Percentiles rank a stretch among this genome's conserved stretches.
These are phyloP conservation scores for Pholiota conissans DNA, from an alignment of 768 basidiomycete genomes.

Conservation along the genomic window DNA sequence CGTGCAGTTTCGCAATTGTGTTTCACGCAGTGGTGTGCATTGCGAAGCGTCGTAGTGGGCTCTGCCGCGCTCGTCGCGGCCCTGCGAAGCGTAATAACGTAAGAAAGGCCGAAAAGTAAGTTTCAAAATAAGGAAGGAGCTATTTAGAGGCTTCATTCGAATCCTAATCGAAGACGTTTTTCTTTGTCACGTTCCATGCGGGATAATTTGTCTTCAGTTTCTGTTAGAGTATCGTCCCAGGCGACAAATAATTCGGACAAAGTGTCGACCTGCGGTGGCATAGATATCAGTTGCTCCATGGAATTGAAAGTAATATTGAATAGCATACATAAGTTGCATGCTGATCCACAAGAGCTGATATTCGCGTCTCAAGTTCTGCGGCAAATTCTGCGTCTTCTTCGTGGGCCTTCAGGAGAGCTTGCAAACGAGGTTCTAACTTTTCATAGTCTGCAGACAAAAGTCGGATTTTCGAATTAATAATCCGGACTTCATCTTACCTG, in stretches of 20 bases:
- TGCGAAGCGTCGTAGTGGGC: too few species aligned
- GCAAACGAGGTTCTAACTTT: conserved; percentile 65
- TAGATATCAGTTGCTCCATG: background rate
- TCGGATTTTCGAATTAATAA: background rate
- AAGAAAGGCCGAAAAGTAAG: background rate
- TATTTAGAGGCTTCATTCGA: conserved; percentile 40
- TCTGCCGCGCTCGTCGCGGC: too few species aligned
- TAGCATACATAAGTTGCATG: conserved; percentile 68
- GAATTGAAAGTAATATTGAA: conserved; percentile 1
- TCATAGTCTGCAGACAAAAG: conserved; percentile 50
- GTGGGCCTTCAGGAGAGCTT: conserved; percentile 54
- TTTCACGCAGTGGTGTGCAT: too few species aligned
- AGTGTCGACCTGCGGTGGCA: conserved; percentile 60
- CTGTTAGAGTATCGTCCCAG: conserved; percentile 79
- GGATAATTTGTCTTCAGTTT: conserved; percentile 59
- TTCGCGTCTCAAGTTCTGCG: conserved; percentile 60
- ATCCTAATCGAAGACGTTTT: conserved; percentile 62
- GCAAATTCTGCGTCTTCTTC: conserved; percentile 60
- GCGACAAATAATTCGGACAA: conserved; percentile 83
- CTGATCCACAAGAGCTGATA: conserved; percentile 62
- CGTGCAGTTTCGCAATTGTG: too few species aligned
- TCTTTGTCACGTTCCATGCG: conserved; percentile 60
- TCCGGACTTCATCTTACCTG: conserved; percentile 37
- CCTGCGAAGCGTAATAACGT: too few species aligned
- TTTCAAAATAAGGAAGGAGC: background rate